phyloP scores from a whole-genome alignment of 2,329 filamentous ascomycete species.

The Aspergillus tubingensis region DNA sequence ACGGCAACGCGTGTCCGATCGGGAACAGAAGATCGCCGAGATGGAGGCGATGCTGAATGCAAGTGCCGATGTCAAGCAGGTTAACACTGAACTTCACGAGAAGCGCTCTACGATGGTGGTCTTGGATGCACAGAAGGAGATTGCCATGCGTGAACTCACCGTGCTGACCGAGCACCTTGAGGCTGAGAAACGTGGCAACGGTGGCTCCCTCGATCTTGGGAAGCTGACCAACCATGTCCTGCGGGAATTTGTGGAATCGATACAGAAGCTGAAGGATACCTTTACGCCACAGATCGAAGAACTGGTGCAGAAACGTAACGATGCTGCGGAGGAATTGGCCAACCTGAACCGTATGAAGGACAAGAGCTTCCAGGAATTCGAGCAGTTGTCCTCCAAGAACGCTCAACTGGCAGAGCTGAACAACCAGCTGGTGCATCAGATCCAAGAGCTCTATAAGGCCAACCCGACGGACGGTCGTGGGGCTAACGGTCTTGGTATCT shows the following conservation, averaged over 20 bases:
- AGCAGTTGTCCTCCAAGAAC: conserved; percentile 92
- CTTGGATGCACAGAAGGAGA: conserved; percentile 89
- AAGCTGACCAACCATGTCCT: conserved; percentile 66
- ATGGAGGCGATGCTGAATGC: conserved; percentile 64
- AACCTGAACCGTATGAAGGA: conserved; percentile 83
- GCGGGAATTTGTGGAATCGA: conserved; percentile 62
- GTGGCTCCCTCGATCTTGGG: conserved; percentile 74
- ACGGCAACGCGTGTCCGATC: conserved; percentile 81
- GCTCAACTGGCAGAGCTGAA: conserved; percentile 92
- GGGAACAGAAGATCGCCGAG: conserved; percentile 82
- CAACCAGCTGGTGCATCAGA: conserved; percentile 90
- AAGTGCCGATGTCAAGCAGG: conserved; percentile 66
- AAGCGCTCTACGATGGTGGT: conserved; percentile 96
- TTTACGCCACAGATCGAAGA: conserved; percentile 77
- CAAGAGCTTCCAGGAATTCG: conserved; percentile 91
- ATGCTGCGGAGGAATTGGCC: conserved; percentile 80
- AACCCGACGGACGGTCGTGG: conserved; percentile 48
- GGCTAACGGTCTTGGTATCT: conserved; percentile 64
- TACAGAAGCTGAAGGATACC: conserved; percentile 76
- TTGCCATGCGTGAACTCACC: conserved; percentile 89
- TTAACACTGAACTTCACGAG: conserved; percentile 85
- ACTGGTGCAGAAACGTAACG: conserved; percentile 82
- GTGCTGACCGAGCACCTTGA: conserved; percentile 86
- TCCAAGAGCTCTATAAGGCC: conserved; percentile 88
- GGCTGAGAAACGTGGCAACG: conserved; percentile 78